Evolutionary conservation across 345 rosid genomes (phyloP), one percentile per base, ranked within the genome.

Genomic region (Toxicodendron radicans): DNA sequence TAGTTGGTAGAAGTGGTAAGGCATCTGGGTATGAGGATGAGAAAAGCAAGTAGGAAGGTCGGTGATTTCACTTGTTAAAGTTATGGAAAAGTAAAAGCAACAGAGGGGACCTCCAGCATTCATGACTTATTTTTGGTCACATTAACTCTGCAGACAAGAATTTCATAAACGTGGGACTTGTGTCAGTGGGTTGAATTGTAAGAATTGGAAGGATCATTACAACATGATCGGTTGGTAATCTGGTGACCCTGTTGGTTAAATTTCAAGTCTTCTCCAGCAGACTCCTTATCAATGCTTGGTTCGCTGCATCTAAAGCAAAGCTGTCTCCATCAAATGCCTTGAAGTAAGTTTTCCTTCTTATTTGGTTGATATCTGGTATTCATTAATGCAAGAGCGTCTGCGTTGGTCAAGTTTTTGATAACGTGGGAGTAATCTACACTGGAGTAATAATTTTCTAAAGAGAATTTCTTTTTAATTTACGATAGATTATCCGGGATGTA

Each of bases 1-100:
- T 84, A 20, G 77, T 87, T 61, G 99, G 99, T 48, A 87, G 91
- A 84, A 87, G 90, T 49, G 99, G 99, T 23, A 91, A 84, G 75
- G 99, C 98, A 0, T 78, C 91, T 0, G 88, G 91, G 46, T 90
- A 88, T 56, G 75, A 33, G 33, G 84, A 88, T 63, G 92, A 88
- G 87, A 84, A 77, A 66, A 71, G 59, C 70, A 58, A 74, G 45
- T 57, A 66, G 38, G 77, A 72, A 67, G 68, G 56, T 46, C 67
- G 7, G 52, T 54, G 6, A 66, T 51, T 33, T 6, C 54, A 66
- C 67, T 17, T 43, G 45, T 38, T 33, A 1, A 35, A 17, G 9
- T 56, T 21, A 14, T 12, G 23, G 16, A 73, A 46, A 43, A 14
- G 1, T 3, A 30, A 65, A 57, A 57, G 33, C 43, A 61, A 20